phyloP scores from a whole-genome alignment of 140 eudicot species.

The Cichorium intybus region DNA sequence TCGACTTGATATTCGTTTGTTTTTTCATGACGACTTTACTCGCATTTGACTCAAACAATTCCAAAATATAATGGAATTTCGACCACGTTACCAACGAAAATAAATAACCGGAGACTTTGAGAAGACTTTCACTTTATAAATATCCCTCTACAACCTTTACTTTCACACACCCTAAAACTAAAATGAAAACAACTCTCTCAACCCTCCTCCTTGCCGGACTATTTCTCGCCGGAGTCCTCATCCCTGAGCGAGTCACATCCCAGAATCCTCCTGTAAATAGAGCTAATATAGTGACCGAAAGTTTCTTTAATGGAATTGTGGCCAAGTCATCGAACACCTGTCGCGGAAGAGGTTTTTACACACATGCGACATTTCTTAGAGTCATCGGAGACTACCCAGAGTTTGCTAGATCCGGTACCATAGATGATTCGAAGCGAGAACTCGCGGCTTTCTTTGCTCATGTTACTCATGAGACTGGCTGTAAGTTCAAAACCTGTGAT shows the following conservation, averaged over 20 bases:
- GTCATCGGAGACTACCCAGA: slow-evolving; percentile 25
- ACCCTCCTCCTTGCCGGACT: not conserved
- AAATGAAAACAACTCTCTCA: slow-evolving; percentile 18
- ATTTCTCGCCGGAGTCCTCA: not conserved
- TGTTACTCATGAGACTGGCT: slow-evolving; percentile 48
- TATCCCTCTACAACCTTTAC: not conserved
- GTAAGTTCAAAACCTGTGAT: slow-evolving; percentile 23
- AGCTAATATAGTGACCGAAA: slow-evolving; percentile 14
- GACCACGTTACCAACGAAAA: not conserved
- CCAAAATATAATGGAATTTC: no score
- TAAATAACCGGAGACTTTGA: slow-evolving; percentile 17
- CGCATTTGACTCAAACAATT: no score
- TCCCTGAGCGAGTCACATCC: slow-evolving; percentile 17
- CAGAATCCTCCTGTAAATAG: slow-evolving; percentile 33
- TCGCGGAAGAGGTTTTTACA: slow-evolving; percentile 44
- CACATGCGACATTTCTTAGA: slow-evolving; percentile 36
- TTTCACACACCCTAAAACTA: not conserved
- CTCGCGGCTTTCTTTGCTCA: slow-evolving; percentile 61
- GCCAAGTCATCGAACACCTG: slow-evolving; percentile 25
- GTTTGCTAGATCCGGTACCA: slow-evolving; percentile 43
- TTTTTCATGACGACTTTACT: no score
- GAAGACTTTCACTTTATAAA: slow-evolving; percentile 10
- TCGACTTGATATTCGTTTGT: no score
- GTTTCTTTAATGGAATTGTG: slow-evolving; percentile 36
- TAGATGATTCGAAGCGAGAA: slow-evolving; percentile 40